Evolutionary conservation across 805 yeast species (phyloP).

Genomic region (Candida tammaniensis): DNA sequence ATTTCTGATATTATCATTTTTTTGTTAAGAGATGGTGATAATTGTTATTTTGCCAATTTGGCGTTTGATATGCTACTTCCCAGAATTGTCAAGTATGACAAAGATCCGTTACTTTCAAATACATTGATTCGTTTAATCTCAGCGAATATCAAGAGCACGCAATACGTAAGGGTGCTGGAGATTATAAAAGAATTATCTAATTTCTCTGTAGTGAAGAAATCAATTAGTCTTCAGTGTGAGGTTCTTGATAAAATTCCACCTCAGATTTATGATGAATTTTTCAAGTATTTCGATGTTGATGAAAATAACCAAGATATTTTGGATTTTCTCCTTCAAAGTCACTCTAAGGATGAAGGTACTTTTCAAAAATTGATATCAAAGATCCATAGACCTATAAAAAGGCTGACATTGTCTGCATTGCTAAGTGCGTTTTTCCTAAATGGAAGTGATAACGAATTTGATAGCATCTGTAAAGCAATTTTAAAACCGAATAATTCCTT

Average conservation of each 20-base stretch:
- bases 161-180: conserved; percentile 1
- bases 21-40: background rate
- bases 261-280: background rate
- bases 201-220: conserved; percentile 1
- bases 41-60: conserved; percentile 10
- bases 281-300: background rate
- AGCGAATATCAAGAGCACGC: conserved; percentile 1
- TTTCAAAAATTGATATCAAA: background rate
- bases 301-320: background rate
- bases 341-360: conserved; percentile 1
- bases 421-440: conserved; percentile 27
- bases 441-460: conserved; percentile 26
- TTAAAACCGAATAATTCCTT: conserved; percentile 27
- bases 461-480: conserved; percentile 27
- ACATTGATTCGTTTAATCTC: background rate
- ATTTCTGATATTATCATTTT: conserved; percentile 2
- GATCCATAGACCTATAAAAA: conserved; percentile 14
- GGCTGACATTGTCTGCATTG: conserved; percentile 32
- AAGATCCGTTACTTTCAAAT: background rate
- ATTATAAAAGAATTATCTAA: background rate
- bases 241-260: background rate
- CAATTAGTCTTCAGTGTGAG: too few relatives aligned
- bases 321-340: conserved; percentile 1
- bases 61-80: conserved; percentile 1
- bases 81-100: background rate